Conservation (phyloP, 202 grass and related monocot genomes). For the Cymbopogon flexuosus region DNA sequence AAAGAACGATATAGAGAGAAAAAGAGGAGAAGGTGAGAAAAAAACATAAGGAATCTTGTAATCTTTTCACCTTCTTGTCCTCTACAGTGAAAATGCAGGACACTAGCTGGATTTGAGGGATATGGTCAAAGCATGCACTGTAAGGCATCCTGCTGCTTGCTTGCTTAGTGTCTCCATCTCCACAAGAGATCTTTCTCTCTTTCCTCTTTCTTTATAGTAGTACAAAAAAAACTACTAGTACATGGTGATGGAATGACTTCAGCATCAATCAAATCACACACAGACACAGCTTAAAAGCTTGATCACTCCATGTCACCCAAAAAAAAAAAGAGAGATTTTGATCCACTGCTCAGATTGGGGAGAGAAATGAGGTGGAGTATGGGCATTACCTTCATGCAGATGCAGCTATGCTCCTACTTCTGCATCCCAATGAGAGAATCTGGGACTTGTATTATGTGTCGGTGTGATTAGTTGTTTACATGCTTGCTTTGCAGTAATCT, state of each 20-base stretch:
- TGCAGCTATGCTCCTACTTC: conserved; percentile 8
- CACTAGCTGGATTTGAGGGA: conserved; percentile 63
- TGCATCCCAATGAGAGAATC: conserved; percentile 53
- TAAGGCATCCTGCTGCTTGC: conserved; percentile 56
- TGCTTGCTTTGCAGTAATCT: conserved; percentile 28
- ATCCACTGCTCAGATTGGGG: background rate
- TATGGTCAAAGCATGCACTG: conserved; percentile 62
- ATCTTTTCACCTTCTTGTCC: conserved; percentile 82
- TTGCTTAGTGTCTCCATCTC: conserved; percentile 40
- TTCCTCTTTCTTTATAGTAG: conserved; percentile 1
- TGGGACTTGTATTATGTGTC: conserved; percentile 37
- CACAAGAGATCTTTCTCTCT: no score
- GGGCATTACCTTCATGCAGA: conserved; percentile 30
- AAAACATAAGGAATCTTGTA: conserved; percentile 67
- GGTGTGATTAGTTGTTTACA: conserved; percentile 48
- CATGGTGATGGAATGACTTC: conserved; percentile 40
- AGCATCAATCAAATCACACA: conserved; percentile 27
- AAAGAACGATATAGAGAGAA: background rate
- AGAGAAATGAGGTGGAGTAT: background rate
- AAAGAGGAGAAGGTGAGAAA: no score
- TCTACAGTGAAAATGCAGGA: conserved; percentile 58
- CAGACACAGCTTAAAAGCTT: conserved; percentile 8
- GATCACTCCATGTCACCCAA: background rate
- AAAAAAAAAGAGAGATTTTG: background rate
- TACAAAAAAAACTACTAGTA: background rate